Percentiles rank a stretch among this genome's conserved stretches.
These are phyloP conservation scores for Erythrophleum ivorense DNA, from an alignment of 331 rosid genomes.

Conservation along the genomic window DNA sequence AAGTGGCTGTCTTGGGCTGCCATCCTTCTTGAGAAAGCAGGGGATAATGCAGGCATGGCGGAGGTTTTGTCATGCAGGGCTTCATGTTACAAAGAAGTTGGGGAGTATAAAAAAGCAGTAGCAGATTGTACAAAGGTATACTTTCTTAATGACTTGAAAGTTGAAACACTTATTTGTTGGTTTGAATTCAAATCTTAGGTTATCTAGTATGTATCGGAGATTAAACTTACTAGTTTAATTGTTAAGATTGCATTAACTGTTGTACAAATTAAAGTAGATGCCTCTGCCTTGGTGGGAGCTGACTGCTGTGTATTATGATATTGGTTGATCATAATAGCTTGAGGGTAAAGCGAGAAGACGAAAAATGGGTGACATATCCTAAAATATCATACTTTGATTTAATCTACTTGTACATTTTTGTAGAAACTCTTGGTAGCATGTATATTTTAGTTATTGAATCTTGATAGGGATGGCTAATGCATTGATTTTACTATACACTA, in stretches of 20 bases:
- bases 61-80: slow-evolving; percentile 94
- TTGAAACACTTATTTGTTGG: slow-evolving; percentile 4
- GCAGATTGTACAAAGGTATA: slow-evolving; percentile 96
- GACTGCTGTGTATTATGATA: slow-evolving; percentile 11
- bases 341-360: not conserved
- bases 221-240: not conserved
- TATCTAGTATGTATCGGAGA: not conserved
- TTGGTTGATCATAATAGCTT: slow-evolving; percentile 5
- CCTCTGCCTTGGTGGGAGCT: slow-evolving; percentile 5
- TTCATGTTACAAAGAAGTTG: slow-evolving; percentile 97
- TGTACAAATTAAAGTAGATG: slow-evolving; percentile 22
- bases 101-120: slow-evolving; percentile 97
- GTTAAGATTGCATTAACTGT: slow-evolving; percentile 25
- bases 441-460: slow-evolving; percentile 18
- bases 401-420: not conserved
- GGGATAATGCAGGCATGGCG: slow-evolving; percentile 52
- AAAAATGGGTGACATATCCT: slow-evolving; percentile 1
- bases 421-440: slow-evolving; percentile 14
- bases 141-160: slow-evolving; percentile 12
- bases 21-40: slow-evolving; percentile 77
- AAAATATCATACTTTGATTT: not conserved
- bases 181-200: slow-evolving; percentile 22
- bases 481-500: slow-evolving; percentile 3
- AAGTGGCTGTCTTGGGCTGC: slow-evolving; percentile 98
- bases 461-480: slow-evolving; percentile 21